Conservation (phyloP, 1,284 basidiomycete genomes). For the Cutaneotrichosporon sp. region DNA sequence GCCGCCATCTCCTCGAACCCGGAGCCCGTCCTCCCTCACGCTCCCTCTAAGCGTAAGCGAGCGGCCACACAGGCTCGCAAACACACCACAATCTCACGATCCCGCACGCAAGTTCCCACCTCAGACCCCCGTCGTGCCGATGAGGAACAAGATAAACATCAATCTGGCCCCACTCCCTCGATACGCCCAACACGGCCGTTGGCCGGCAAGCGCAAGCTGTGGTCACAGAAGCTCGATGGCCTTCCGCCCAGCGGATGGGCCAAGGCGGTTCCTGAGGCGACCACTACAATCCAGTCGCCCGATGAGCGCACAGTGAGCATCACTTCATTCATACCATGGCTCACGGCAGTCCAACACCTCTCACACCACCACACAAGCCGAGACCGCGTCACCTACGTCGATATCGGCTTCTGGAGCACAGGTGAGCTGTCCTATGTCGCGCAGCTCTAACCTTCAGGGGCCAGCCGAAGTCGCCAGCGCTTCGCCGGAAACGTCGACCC, state of each 20-base stretch:
- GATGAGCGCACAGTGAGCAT: neutral
- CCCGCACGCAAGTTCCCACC: neutral
- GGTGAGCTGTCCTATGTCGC: no score
- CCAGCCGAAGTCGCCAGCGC: neutral
- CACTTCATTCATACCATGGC: neutral
- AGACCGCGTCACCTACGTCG: no score
- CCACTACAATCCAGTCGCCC: neutral
- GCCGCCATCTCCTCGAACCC: no score
- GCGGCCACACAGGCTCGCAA: neutral
- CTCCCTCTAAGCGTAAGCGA: neutral
- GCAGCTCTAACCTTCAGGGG: neutral
- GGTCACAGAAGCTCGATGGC: neutral
- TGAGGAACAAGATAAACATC: neutral
- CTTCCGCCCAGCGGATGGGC: neutral
- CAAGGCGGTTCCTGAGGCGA: neutral
- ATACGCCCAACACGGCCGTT: neutral
- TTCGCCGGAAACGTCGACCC: neutral
- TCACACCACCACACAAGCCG: no score
- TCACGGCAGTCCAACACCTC: neutral
- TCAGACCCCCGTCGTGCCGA: neutral
- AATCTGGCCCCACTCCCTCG: neutral
- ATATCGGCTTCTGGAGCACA: no score
- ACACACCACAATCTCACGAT: neutral
- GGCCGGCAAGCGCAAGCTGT: neutral
- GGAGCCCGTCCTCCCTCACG: neutral